Conservation (phyloP, 768 basidiomycete genomes). For the Royoungia palumana region DNA sequence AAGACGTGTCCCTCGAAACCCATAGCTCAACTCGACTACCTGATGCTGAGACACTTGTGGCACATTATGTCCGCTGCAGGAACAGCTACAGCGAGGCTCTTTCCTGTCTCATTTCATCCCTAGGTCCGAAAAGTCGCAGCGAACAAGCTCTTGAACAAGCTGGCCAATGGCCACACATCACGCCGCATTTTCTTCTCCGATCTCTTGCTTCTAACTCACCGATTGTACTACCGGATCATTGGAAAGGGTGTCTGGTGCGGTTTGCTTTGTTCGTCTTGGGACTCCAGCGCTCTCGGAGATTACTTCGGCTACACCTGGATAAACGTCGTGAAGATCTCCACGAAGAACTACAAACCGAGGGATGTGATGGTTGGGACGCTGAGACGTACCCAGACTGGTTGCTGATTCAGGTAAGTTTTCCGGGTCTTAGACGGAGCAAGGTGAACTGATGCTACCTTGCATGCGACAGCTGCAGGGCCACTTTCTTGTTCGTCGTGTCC, state of each 20-base stretch:
- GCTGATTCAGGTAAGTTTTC: slow-evolving; percentile 10
- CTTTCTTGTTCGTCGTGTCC: slow-evolving; percentile 42
- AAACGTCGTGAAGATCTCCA: slow-evolving; percentile 30
- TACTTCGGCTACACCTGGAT: slow-evolving; percentile 25
- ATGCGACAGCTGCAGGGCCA: slow-evolving; percentile 41
- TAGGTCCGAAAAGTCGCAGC: slow-evolving; percentile 12
- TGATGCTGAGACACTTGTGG: neutral
- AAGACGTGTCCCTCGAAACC: neutral
- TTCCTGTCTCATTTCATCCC: neutral
- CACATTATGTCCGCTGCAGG: slow-evolving; percentile 10
- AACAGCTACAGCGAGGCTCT: neutral
- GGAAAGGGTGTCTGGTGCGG: slow-evolving; percentile 29
- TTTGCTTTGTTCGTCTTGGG: slow-evolving; percentile 31
- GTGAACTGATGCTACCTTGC: neutral
- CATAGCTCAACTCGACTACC: neutral
- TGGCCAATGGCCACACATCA: slow-evolving; percentile 39
- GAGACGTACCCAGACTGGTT: slow-evolving; percentile 39
- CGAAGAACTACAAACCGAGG: slow-evolving; percentile 25
- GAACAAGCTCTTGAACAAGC: slow-evolving; percentile 19
- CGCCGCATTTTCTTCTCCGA: slow-evolving; percentile 28
- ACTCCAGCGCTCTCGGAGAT: slow-evolving; percentile 37
- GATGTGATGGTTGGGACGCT: slow-evolving; percentile 16
- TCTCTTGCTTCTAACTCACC: slow-evolving; percentile 27
- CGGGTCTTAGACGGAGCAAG: neutral
- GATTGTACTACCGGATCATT: slow-evolving; percentile 17